A percentile compares a stretch with the other conserved stretches of the same genome.
Evolutionary conservation across 352 stramenopile genomes (phyloP).

Genomic region (Blastocystis sp.): DNA sequence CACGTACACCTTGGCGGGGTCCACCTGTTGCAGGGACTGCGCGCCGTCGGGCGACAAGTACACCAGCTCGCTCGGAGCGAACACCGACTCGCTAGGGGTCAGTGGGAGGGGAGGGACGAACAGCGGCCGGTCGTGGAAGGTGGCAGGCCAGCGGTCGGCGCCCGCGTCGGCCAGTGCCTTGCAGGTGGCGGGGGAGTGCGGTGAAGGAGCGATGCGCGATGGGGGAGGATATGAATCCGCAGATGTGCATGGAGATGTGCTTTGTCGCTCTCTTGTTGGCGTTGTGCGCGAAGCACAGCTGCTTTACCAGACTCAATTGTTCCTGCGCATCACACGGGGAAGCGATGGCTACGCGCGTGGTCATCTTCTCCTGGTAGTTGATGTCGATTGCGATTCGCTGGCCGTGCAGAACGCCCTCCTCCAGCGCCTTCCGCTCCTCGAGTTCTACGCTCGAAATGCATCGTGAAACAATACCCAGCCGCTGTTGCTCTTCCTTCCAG

Average conservation of each 20-base stretch:
- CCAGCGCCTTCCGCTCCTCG: neutral
- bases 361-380: constrained; percentile 60
- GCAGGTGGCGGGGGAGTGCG: constrained; percentile 20
- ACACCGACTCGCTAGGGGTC: constrained; percentile 22
- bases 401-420: constrained; percentile 20
- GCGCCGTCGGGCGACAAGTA: constrained; percentile 82
- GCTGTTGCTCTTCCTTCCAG: constrained; percentile 2
- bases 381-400: constrained; percentile 46
- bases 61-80: constrained; percentile 73
- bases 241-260: constrained; percentile 60
- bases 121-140: constrained; percentile 18
- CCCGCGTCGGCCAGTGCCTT: neutral
- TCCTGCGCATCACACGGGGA: neutral
- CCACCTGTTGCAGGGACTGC: constrained; percentile 76
- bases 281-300: constrained; percentile 52
- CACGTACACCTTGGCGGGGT: constrained; percentile 78
- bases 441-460: constrained; percentile 2
- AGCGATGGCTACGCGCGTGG: neutral
- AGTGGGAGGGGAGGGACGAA: neutral
- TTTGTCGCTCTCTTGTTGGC: constrained; percentile 35
- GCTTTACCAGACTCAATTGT: constrained; percentile 30
- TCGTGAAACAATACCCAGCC: neutral
- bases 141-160: constrained; percentile 31
- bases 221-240: constrained; percentile 61
- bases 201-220: neutral